Base-by-base conservation (phyloP, 306 rosid genomes). In the Comarum palustre region DNA sequence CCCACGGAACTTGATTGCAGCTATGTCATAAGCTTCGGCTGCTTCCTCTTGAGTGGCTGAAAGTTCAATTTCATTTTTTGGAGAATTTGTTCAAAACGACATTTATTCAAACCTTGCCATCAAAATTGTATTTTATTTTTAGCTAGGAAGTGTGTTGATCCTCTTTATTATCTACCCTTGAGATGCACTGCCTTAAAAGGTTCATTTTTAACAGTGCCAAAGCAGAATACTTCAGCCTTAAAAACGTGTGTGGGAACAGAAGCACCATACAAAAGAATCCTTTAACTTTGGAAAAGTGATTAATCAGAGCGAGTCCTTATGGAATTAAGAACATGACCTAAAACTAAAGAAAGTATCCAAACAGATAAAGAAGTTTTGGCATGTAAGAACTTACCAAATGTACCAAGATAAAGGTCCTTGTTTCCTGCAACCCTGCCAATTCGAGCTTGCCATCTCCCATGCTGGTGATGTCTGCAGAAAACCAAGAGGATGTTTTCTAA, bases 41-140 rank as follows among this genome's bases (percentile, higher is more conserved):
- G 99, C 99, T 86, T 95, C 99, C 93, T 95, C 99, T 73, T 95
- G 99, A 8, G 99, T 95, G 77, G 97, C 99, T 95, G 80, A 73
- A 68, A 77, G 17, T 38, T 68, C 73, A 6, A 42, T 43, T 77
- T 59, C 10, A 43, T 69, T 59, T 25, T 27, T 12, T 7, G 6
- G 22, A 42, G 5, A 47, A 8, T 32, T 19, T 4, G 9, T 7
- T 15, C 5, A 17, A 43, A 43, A 77, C 22, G 22, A 45, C n/a
- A 63, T 61, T 13, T 11, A 65, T n/a, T 29, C 5, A 25, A 61
- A 4, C 11, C 54, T 13, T 9, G 2, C 19, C 19, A 24, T n/a
- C 43, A 38, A 15, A 14, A 2, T 3, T 19, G 75, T 45, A 63
- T 34, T 68, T 48, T 59, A 14, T 22, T 66, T 81, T 34, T 51